Conservation (phyloP, 1,284 basidiomycete genomes). For the Pterulicium gracile region DNA sequence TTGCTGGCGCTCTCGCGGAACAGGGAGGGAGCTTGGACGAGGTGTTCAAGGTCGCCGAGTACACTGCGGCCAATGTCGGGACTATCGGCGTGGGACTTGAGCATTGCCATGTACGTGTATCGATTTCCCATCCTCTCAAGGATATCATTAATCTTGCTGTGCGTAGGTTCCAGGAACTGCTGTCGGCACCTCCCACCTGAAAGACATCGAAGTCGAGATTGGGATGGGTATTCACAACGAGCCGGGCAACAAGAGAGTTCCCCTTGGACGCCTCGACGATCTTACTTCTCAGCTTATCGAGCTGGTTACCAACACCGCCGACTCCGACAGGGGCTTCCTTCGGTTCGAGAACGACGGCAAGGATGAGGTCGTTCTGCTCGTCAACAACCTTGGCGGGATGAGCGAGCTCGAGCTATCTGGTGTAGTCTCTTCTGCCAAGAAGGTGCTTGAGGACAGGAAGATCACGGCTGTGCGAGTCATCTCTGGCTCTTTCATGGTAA, state of each 20-base stretch:
- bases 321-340: slow-evolving; percentile 80
- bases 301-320: slow-evolving; percentile 63
- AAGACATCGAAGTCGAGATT: slow-evolving; percentile 67
- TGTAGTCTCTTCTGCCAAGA: slow-evolving; percentile 53
- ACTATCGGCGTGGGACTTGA: slow-evolving; percentile 89
- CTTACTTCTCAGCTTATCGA: slow-evolving; percentile 67
- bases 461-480: slow-evolving; percentile 57
- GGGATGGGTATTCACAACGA: slow-evolving; percentile 94
- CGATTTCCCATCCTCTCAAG: not conserved
- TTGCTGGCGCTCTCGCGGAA: slow-evolving; percentile 77
- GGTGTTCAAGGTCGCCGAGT: slow-evolving; percentile 62
- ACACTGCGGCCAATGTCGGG: slow-evolving; percentile 54
- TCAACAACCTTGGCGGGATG: slow-evolving; percentile 79
- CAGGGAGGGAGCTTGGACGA: slow-evolving; percentile 64
- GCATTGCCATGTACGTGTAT: slow-evolving; percentile 68
- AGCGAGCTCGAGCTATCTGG: slow-evolving; percentile 79
- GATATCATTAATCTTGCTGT: not conserved
- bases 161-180: slow-evolving; percentile 73
- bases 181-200: slow-evolving; percentile 45
- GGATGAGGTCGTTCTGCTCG: slow-evolving; percentile 57
- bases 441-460: slow-evolving; percentile 41
- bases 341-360: slow-evolving; percentile 59
- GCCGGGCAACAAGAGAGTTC: slow-evolving; percentile 64
- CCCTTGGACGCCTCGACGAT: slow-evolving; percentile 56
- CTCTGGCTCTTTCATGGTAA: slow-evolving; percentile 77